Base-by-base conservation (phyloP, 2,329 filamentous ascomycete genomes). In the Septoria petroselini region DNA sequence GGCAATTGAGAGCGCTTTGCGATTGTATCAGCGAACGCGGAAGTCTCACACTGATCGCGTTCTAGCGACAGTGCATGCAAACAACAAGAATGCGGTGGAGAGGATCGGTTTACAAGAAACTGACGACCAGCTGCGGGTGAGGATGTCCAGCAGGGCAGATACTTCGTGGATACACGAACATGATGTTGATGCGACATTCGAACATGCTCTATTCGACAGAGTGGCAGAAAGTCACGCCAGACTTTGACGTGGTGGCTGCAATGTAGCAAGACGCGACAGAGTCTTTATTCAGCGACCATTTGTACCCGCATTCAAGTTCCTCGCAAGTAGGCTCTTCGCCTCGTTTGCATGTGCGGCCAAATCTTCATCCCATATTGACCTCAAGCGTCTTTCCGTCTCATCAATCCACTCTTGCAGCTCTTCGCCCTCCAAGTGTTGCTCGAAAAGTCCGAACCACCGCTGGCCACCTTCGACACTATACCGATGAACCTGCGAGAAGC, bases 1-100 rank as follows among this genome's bases (percentile, higher is more conserved):
- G 2, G 30, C 15, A 6, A 46, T 58, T 12, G 25, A 23, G 18
- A 45, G 48, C 43, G 65, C 62, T 0, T 48, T 71, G 34, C 52
- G 45, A 11, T n/a, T 71, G 3, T 72, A 71, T 44, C 66, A 71
- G 44, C 46, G 41, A 19, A 67, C 62, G 4, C 49, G 68, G 14
- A 67, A 65, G 40, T 63, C 68, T 15, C 68, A 70, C 48, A 67
- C 66, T 6, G 65, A 66, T 39, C 60, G 58, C 11, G 55, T 70
- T 7, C 37, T 65, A 43, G 12, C 49, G 19, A 57, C 56, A 2
- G 61, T 61, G 23, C 60, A 63, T 50, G 48, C 29, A 17, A 56
- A 52, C n/a, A 60, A 61, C 29, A 54, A 58, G 46, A 54, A 46
- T 14, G 54, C 51, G 11, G 55, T 59, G 5, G 54, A 47, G 34